Base-by-base conservation (phyloP, 768 basidiomycete genomes). In the Russula compacta region DNA sequence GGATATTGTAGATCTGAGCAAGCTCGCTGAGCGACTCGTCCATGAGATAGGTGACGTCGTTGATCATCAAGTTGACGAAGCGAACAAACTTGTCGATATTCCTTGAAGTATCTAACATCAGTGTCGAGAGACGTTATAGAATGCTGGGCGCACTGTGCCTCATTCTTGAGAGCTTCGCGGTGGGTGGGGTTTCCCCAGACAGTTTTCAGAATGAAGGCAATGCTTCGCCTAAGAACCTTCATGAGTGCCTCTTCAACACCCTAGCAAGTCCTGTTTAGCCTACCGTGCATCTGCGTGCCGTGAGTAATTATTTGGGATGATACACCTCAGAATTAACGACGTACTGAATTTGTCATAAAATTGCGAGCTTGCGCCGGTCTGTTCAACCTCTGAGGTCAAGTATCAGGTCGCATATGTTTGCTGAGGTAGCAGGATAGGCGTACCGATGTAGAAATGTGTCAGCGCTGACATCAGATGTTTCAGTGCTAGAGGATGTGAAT, bases 311-410 rank as follows among this genome's bases (percentile, higher is more conserved):
- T 35, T 35, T 7, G 33, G 53, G 39, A 52, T 21, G 24, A 33
- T 11, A 56, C 40, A 9, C 15, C 11, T 29, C 48, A 54, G 35
- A 52, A 66, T 59, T n/a, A 17, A 33, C 4, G 15, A 81, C 87
- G 65, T 69, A 91, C 90, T 90, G 69, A 95, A 95, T 84, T 97
- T 95, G 72, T 97, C 95, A 74, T 97, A 98, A 75, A 99, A 98
- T 70, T 98, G 95, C 0, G 94, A 95, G 70, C 94, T 95, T 21
- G 94, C 92, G 35, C 97, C 97, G 0, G 97, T 99, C 67, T 89
- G 87, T 72, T 99, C 97, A 48, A 98, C 94, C 81, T 98, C 95
- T 95, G 70, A 58, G 12, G 11, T 52, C 53, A 39, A 21, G 6
- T 29, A 40, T 48, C 29, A 64, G 39, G 67, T 35, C 17, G n/a